phyloP scores from a whole-genome alignment of 108 stramenopile genomes.

The Nitzschia sp. region DNA sequence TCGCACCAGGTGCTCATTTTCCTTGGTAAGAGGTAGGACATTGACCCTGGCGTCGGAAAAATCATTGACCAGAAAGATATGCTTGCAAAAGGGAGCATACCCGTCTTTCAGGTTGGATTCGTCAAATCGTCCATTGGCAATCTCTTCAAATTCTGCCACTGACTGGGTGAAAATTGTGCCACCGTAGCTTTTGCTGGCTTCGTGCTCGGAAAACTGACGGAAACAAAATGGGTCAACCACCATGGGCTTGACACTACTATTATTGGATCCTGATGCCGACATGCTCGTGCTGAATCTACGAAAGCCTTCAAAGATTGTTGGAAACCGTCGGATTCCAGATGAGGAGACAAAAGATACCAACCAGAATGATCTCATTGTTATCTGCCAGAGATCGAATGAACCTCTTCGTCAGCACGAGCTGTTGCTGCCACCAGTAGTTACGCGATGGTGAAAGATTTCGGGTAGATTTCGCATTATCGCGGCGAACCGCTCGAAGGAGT shows the following conservation, averaged over 20 bases:
- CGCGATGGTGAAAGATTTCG: no score
- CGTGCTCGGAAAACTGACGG: slow-evolving; percentile 75
- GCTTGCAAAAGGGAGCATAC: slow-evolving; percentile 99
- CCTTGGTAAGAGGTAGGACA: slow-evolving; percentile 75
- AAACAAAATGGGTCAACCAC: slow-evolving; percentile 90
- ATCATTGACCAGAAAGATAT: slow-evolving; percentile 91
- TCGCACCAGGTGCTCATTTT: slow-evolving; percentile 81
- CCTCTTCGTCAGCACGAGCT: no score
- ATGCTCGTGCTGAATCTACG: background rate
- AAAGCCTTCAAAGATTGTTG: background rate
- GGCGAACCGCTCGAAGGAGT: no score
- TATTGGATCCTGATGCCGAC: background rate
- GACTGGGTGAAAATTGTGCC: slow-evolving; percentile 71
- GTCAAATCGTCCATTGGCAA: slow-evolving; percentile 72
- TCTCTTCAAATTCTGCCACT: slow-evolving; percentile 71
- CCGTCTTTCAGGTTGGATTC: slow-evolving; percentile 70
- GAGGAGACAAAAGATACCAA: background rate
- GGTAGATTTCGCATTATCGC: no score
- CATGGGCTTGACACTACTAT: no score
- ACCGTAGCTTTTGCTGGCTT: slow-evolving; percentile 51
- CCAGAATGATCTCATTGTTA: slow-evolving; percentile 6
- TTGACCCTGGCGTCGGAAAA: slow-evolving; percentile 78
- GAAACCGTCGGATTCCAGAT: background rate
- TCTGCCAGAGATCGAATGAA: no score
- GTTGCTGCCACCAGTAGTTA: no score